A percentile compares a stretch with the other conserved stretches of the same genome.
phyloP scores from a whole-genome alignment of 2,329 filamentous ascomycete species.

The Scedosporium dehoogii region DNA sequence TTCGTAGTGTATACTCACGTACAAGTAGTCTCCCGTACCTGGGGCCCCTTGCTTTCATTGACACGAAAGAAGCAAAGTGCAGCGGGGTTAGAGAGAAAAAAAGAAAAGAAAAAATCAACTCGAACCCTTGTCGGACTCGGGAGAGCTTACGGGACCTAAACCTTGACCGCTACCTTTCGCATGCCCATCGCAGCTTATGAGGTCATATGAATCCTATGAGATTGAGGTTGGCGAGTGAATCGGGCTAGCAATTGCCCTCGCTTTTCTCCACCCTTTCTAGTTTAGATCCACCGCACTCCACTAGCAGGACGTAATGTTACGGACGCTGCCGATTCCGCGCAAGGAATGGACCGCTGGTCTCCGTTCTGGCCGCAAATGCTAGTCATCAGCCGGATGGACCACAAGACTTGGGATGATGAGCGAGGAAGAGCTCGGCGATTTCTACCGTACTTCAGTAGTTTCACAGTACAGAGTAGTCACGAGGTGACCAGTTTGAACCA shows the following conservation, averaged over 20 bases:
- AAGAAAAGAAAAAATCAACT: not conserved
- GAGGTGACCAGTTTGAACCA: not conserved
- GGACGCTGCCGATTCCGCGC: not conserved
- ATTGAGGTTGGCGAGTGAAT: not conserved
- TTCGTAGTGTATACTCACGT: not conserved
- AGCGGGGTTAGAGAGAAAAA: not conserved
- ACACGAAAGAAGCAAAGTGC: not conserved
- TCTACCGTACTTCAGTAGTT: not conserved
- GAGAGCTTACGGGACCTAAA: not conserved
- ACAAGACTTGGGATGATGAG: not conserved
- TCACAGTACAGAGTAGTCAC: not conserved
- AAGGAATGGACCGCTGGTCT: not conserved
- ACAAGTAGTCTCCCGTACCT: not conserved
- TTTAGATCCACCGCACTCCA: not conserved
- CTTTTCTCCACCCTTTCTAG: not conserved
- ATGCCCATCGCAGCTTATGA: not conserved
- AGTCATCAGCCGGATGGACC: not conserved
- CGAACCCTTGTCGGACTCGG: not conserved
- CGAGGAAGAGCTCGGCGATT: not conserved
- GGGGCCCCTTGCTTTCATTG: no score
- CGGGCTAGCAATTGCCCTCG: not conserved
- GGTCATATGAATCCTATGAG: not conserved
- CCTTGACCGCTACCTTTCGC: conserved; percentile 5
- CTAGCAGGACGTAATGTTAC: not conserved
- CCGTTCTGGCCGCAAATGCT: not conserved